Conservation (phyloP, 1,284 basidiomycete genomes). For the Pyrrhoderma noxium region DNA sequence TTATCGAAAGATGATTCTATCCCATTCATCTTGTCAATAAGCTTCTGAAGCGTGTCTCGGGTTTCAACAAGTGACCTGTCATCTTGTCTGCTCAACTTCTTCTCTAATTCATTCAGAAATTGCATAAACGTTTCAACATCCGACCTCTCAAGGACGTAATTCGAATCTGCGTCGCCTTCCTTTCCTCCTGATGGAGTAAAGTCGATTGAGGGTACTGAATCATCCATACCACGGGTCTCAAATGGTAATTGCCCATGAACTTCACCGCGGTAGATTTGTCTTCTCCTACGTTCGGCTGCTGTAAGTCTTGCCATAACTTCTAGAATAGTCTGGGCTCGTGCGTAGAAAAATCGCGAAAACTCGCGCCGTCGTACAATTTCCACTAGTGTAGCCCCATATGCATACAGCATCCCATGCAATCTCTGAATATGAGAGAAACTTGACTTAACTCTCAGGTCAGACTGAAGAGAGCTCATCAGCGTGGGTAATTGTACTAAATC, state of each 20-base stretch:
- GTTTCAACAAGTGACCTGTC: constrained; percentile 57
- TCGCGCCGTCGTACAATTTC: constrained; percentile 88
- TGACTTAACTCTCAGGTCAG: constrained; percentile 64
- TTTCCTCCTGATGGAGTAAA: constrained; percentile 58
- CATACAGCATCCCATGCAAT: constrained; percentile 85
- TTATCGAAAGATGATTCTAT: constrained; percentile 72
- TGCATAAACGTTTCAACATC: constrained; percentile 67
- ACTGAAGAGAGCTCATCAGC: constrained; percentile 55
- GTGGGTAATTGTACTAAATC: constrained; percentile 66
- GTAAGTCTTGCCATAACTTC: constrained; percentile 80
- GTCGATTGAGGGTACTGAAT: constrained; percentile 68
- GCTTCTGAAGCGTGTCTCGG: constrained; percentile 51
- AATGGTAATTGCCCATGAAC: constrained; percentile 78
- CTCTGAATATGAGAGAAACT: constrained; percentile 88
- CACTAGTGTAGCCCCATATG: constrained; percentile 87
- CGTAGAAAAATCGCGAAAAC: constrained; percentile 77
- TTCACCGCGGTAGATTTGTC: constrained; percentile 73
- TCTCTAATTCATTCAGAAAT: constrained; percentile 60
- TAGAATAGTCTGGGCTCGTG: constrained; percentile 67
- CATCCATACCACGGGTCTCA: constrained; percentile 67
- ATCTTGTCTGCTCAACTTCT: constrained; percentile 30
- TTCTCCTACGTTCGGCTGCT: constrained; percentile 71
- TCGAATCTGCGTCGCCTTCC: constrained; percentile 30
- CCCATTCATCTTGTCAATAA: constrained; percentile 68
- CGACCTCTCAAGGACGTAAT: constrained; percentile 57